Evolutionary conservation across 345 rosid species (phyloP).

Genomic region (Heritiera fomes): DNA sequence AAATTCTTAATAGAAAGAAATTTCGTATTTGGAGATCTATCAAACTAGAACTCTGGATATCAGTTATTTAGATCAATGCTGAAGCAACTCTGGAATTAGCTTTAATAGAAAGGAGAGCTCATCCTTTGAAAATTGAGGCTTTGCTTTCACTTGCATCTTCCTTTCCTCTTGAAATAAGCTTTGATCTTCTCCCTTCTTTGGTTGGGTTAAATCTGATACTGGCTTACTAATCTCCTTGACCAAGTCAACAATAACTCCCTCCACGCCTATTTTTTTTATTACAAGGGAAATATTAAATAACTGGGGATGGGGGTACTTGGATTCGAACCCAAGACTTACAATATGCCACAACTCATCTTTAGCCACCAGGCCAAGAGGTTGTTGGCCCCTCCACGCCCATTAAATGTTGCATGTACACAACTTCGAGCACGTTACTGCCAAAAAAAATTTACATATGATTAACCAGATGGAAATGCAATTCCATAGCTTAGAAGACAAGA

Average conservation of each 20-base stretch:
- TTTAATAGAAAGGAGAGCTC: slow-evolving; percentile 49
- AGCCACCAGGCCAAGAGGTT: too few relatives aligned
- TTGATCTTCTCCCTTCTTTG: slow-evolving; percentile 21
- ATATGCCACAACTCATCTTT: too few relatives aligned
- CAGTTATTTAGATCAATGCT: slow-evolving; percentile 12
- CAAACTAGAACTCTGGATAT: neutral
- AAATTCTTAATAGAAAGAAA: too few relatives aligned
- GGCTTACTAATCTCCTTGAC: slow-evolving; percentile 57
- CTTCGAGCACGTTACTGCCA: slow-evolving; percentile 61
- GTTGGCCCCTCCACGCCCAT: slow-evolving; percentile 79
- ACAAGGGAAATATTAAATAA: too few relatives aligned
- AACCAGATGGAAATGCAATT: neutral
- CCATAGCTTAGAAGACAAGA: neutral
- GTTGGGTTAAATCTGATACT: slow-evolving; percentile 32
- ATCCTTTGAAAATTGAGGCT: slow-evolving; percentile 40
- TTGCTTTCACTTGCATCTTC: slow-evolving; percentile 31
- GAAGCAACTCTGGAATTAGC: slow-evolving; percentile 38
- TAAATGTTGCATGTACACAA: slow-evolving; percentile 52
- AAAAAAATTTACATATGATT: neutral
- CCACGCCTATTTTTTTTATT: too few relatives aligned
- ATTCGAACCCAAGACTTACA: too few relatives aligned
- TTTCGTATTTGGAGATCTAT: neutral
- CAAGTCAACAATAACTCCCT: slow-evolving; percentile 58
- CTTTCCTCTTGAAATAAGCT: too few relatives aligned
- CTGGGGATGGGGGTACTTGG: too few relatives aligned